These are phyloP conservation scores for Hyphochytrium catenoides DNA, from an alignment of 352 stramenopile genomes.

Conservation along the genomic window DNA sequence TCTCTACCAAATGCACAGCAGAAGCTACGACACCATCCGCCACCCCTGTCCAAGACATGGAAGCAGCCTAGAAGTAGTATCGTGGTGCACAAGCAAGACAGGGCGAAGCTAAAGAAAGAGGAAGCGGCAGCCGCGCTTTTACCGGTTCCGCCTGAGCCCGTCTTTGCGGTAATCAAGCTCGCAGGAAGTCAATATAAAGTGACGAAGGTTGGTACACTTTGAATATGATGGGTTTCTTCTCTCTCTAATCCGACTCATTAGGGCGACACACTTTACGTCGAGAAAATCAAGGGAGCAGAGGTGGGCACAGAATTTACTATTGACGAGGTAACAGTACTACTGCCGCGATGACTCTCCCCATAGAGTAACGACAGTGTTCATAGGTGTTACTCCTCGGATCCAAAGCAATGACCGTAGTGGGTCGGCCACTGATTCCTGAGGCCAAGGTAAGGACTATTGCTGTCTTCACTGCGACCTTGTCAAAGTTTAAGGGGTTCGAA, in stretches of 20 bases:
- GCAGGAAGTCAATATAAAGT: conserved; percentile 61
- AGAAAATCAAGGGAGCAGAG: conserved; percentile 61
- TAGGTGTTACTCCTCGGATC: conserved; percentile 48
- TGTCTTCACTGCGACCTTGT: too few relatives aligned
- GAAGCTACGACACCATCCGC: too few relatives aligned
- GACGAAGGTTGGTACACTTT: conserved; percentile 18
- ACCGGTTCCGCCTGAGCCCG: too few relatives aligned
- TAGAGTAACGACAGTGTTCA: not conserved
- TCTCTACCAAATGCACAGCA: too few relatives aligned
- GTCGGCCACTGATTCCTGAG: conserved; percentile 30
- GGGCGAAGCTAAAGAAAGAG: too few relatives aligned
- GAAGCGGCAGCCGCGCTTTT: too few relatives aligned
- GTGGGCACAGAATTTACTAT: conserved; percentile 54
- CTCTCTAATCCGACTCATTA: conserved; percentile 3
- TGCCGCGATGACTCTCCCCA: not conserved
- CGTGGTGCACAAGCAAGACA: too few relatives aligned
- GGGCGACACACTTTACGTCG: conserved; percentile 45
- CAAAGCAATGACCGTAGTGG: conserved; percentile 55
- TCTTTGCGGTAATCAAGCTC: conserved; percentile 58
- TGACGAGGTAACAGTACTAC: conserved; percentile 19
- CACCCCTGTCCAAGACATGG: too few relatives aligned
- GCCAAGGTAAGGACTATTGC: too few relatives aligned
- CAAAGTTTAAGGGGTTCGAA: too few relatives aligned
- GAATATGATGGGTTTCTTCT: not conserved
- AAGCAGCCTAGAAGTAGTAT: too few relatives aligned